phyloP scores from a whole-genome alignment of 495 filamentous ascomycete species.

The Lasiosphaeria ovina region DNA sequence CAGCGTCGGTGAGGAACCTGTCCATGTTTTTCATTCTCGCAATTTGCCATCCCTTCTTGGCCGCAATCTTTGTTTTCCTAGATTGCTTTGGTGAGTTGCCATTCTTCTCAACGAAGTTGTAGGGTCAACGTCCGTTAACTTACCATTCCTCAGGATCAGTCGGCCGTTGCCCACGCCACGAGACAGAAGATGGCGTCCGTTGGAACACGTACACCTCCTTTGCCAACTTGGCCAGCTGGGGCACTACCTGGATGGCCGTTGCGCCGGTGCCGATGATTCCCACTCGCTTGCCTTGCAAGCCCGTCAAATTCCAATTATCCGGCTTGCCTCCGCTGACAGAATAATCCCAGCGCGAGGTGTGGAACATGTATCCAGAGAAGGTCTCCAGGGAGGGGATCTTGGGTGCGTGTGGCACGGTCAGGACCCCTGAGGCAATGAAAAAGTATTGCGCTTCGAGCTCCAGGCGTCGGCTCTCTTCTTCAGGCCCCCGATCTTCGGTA shows the following conservation, averaged over 20 bases:
- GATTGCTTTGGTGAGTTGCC: neutral
- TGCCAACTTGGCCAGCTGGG: slow-evolving; percentile 47
- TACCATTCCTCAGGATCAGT: slow-evolving; percentile 49
- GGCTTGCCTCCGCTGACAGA: slow-evolving; percentile 51
- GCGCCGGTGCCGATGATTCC: slow-evolving; percentile 57
- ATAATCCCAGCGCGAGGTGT: slow-evolving; percentile 57
- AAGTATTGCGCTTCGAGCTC: slow-evolving; percentile 39
- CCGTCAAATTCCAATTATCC: slow-evolving; percentile 40
- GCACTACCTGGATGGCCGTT: slow-evolving; percentile 53
- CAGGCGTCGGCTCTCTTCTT: slow-evolving; percentile 27
- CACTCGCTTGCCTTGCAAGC: slow-evolving; percentile 50
- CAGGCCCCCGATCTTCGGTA: slow-evolving; percentile 33
- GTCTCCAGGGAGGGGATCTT: slow-evolving; percentile 41
- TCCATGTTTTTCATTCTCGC: slow-evolving; percentile 38
- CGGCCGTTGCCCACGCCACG: slow-evolving; percentile 43
- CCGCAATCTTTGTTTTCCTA: slow-evolving; percentile 36
- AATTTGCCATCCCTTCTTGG: slow-evolving; percentile 45
- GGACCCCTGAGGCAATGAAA: slow-evolving; percentile 36
- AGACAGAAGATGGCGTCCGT: slow-evolving; percentile 54
- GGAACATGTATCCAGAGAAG: slow-evolving; percentile 50
- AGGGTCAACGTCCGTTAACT: neutral
- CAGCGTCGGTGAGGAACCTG: slow-evolving; percentile 26
- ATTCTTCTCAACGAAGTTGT: neutral
- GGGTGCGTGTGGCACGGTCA: slow-evolving; percentile 47
- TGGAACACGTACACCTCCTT: slow-evolving; percentile 57